Evolutionary conservation across 1,284 basidiomycete species (phyloP).

Genomic region (Gymnopus androsaceus): DNA sequence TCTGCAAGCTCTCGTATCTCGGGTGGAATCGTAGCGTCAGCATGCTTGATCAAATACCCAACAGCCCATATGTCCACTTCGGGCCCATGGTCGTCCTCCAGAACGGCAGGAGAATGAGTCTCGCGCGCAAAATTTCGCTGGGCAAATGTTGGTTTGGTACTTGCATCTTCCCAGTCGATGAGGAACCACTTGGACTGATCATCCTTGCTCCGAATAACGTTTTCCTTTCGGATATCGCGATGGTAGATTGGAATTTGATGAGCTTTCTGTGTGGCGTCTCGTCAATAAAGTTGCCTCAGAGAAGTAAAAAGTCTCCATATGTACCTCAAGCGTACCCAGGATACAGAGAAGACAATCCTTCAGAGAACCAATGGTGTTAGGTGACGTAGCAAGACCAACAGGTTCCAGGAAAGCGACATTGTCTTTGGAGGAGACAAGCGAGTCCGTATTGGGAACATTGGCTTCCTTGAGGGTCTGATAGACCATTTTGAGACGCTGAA

Average conservation of each 20-base stretch:
- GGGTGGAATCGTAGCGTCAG: background rate
- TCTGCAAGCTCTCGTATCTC: background rate
- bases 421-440: background rate
- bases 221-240: constrained; percentile 25
- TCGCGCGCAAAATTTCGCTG: constrained; percentile 15
- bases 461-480: background rate
- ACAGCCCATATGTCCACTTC: constrained; percentile 32
- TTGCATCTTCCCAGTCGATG: constrained; percentile 27
- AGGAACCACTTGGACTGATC: constrained; percentile 21
- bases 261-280: background rate
- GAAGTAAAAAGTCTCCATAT: constrained; percentile 6
- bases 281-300: constrained; percentile 4
- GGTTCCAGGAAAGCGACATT: background rate
- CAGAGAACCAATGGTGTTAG: constrained; percentile 18
- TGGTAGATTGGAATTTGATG: constrained; percentile 21
- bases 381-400: constrained; percentile 4
- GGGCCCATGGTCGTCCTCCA: constrained; percentile 25
- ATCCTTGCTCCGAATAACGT: constrained; percentile 18
- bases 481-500: background rate
- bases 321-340: constrained; percentile 25
- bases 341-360: constrained; percentile 23
- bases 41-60: constrained; percentile 21
- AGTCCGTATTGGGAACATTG: background rate
- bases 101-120: constrained; percentile 25
- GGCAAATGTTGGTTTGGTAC: constrained; percentile 15